phyloP scores from a whole-genome alignment of 1,284 basidiomycete species.

The Sanghuangporus baumii region DNA sequence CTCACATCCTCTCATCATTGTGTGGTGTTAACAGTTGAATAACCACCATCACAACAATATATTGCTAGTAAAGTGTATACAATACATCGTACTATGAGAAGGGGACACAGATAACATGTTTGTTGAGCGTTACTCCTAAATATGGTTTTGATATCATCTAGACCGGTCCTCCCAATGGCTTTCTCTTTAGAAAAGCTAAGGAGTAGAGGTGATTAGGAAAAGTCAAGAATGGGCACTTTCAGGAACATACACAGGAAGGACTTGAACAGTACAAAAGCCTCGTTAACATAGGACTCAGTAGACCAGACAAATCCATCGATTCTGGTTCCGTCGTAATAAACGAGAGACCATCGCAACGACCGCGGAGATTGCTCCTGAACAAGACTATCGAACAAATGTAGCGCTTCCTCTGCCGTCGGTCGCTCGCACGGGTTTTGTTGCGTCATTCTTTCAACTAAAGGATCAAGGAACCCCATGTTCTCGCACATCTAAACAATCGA shows the following conservation, averaged over 20 bases:
- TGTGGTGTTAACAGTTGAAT: too few relatives aligned
- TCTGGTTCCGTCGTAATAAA: background rate
- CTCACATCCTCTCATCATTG: too few relatives aligned
- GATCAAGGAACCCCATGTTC: constrained; percentile 15
- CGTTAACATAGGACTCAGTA: background rate
- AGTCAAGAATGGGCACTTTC: too few relatives aligned
- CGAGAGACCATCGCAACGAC: background rate
- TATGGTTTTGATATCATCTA: too few relatives aligned
- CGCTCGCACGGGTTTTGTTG: constrained; percentile 8
- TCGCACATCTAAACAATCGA: constrained; percentile 6
- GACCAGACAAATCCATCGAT: background rate
- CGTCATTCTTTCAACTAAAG: constrained; percentile 15
- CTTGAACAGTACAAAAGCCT: background rate
- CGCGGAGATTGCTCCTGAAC: background rate
- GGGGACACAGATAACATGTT: too few relatives aligned
- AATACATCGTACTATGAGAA: too few relatives aligned
- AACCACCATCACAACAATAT: too few relatives aligned
- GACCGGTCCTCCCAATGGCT: too few relatives aligned
- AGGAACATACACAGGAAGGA: background rate
- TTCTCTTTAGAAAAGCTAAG: too few relatives aligned
- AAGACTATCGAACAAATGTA: background rate
- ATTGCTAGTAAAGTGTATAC: too few relatives aligned
- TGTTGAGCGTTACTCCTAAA: too few relatives aligned
- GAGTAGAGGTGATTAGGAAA: too few relatives aligned
- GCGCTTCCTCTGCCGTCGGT: background rate